These are phyloP conservation scores for Magnaporthiopsis rhizophila DNA, from an alignment of 2,329 filamentous ascomycete species.

Conservation along the genomic window DNA sequence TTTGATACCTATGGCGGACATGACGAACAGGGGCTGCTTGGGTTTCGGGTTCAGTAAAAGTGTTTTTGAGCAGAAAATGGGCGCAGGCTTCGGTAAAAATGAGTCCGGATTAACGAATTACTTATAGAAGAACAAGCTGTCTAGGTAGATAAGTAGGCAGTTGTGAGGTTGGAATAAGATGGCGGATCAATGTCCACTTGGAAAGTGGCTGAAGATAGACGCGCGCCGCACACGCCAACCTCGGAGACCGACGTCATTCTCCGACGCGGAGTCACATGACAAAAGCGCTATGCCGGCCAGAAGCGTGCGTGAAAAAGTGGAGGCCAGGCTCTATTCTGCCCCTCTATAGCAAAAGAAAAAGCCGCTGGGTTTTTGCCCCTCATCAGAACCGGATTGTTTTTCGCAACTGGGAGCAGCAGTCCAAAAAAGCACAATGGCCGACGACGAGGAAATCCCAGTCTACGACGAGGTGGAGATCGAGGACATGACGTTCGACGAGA, in stretches of 20 bases:
- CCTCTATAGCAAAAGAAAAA: not conserved
- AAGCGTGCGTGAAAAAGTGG: too few species aligned
- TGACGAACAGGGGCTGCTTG: not conserved
- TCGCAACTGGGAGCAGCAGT: too few species aligned
- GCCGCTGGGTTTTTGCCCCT: not conserved
- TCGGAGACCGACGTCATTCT: not conserved
- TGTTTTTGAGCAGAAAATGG: not conserved
- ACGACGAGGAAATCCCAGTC: constrained; percentile 59
- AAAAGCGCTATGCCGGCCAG: too few species aligned
- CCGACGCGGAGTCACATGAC: not conserved
- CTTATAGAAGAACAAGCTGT: not conserved
- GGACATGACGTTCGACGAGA: constrained; percentile 86
- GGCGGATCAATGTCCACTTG: not conserved
- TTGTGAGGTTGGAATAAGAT: not conserved
- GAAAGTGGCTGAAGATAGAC: too few species aligned
- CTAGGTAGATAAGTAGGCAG: too few species aligned
- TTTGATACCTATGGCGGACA: not conserved
- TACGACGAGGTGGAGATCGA: constrained; percentile 99
- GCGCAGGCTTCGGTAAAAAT: too few species aligned
- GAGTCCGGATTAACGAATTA: not conserved
- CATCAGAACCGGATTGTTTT: not conserved
- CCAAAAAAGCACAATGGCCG: constrained; percentile 40
- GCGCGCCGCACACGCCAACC: not conserved
- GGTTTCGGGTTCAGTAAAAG: not conserved
- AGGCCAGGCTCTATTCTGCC: not conserved